Evolutionary conservation across 2,329 filamentous ascomycete species (phyloP).

Genomic region (Triangularia setosa): DNA sequence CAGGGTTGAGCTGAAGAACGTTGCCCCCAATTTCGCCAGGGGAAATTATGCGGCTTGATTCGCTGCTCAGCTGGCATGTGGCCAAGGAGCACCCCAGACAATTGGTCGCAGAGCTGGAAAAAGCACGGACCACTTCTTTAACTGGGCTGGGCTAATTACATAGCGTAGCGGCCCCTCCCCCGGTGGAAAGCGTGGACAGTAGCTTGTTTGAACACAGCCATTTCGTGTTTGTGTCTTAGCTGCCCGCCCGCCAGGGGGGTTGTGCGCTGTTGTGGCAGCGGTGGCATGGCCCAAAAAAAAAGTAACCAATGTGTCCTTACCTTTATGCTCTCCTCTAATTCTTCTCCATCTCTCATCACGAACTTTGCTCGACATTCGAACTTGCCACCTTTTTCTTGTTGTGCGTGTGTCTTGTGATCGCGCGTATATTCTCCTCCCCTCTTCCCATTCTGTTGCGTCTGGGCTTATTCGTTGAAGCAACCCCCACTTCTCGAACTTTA

Average conservation of each 20-base stretch:
- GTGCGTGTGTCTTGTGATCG: neutral
- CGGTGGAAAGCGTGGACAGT: too few species aligned
- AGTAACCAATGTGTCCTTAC: neutral
- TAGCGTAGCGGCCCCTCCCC: neutral
- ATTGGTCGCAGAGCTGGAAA: neutral
- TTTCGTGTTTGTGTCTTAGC: neutral
- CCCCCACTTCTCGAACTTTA: neutral
- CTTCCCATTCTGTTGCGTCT: neutral
- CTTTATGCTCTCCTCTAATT: neutral
- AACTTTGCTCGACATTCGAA: neutral
- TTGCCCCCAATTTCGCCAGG: constrained; percentile 24
- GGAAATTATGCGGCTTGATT: constrained; percentile 21
- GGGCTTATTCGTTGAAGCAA: neutral
- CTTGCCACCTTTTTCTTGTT: neutral
- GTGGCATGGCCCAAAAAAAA: neutral
- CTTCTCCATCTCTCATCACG: neutral
- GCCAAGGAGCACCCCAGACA: constrained; percentile 6
- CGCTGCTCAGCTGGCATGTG: constrained; percentile 16
- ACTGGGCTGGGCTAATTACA: neutral
- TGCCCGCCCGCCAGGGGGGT: neutral
- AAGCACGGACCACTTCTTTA: constrained; percentile 9
- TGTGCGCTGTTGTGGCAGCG: neutral
- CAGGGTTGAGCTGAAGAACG: constrained; percentile 8
- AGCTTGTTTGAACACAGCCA: neutral
- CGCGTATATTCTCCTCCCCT: neutral